Base-by-base conservation (phyloP, 108 stramenopile genomes). In the Cyclotella distinguenda region DNA sequence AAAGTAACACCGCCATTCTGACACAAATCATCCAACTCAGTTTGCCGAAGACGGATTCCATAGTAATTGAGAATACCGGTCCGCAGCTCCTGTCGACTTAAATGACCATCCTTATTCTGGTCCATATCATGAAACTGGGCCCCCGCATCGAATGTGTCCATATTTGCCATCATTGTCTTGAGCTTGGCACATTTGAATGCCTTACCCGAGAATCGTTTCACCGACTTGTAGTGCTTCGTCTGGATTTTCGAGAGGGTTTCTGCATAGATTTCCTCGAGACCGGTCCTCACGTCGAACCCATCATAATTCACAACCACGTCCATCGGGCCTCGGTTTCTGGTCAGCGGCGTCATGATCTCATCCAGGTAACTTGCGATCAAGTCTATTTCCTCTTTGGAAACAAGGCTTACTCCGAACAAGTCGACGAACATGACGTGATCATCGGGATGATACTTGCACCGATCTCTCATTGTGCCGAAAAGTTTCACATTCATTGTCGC, bases 251-350 rank as follows among this genome's bases (percentile, higher is more conserved):
- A 30, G 10, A 73, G 15, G 15, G 35, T 66, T 28, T 59, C 60
- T 28, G 52, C 46, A 48, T 68, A 85, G 16, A 25, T 33, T 6
- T 78, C 70, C 53, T 88, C 87, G 22, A 88, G 54, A 34, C 69
- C 79, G 5, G 68, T 51, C 21, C 59, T 28, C 26, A 85, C 30
- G 44, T 83, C 72, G 40, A 85, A 88, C 0, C 82, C 82, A 52
- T 85, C 81, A 49, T 88, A 88, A 33, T 74, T 82, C 0, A 79
- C 78, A 38, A 88, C 61, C 45, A 85, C 78, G 56, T 83, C 69
- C 4, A 83, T 34, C 15, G 62, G 57, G 22, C 87, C 87, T 25
- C 77, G 67, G 3, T 32, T 33, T 11, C 68, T 40, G 0, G 80
- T 78, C 12, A 75, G 30, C 4, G 84, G 83, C 0, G 54, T 11